These are phyloP conservation scores for Inga laurina DNA, from an alignment of 306 rosid species.

Conservation along the genomic window DNA sequence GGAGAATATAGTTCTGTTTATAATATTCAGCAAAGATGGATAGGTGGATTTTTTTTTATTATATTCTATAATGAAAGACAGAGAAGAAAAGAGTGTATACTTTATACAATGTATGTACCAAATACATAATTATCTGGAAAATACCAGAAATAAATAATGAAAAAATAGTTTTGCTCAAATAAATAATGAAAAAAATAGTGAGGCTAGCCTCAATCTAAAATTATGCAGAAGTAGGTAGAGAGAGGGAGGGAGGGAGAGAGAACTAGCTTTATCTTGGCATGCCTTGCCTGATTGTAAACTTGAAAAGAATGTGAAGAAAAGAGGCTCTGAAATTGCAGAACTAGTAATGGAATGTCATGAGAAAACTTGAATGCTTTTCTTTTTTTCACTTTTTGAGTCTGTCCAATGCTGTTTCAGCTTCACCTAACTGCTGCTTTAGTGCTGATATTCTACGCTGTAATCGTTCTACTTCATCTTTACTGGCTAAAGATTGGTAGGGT, in stretches of 20 bases:
- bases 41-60: background rate
- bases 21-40: background rate
- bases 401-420: conserved; percentile 55
- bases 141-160: background rate
- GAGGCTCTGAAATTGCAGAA: background rate
- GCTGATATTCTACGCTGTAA: conserved; percentile 49
- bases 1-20: background rate
- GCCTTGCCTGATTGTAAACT: conserved; percentile 4
- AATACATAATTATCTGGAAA: background rate
- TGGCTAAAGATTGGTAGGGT: conserved; percentile 43
- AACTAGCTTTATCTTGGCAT: background rate
- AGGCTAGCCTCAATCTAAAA: background rate
- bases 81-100: background rate
- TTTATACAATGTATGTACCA: background rate
- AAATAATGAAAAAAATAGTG: background rate
- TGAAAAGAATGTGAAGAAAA: conserved; percentile 15
- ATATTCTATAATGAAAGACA: background rate
- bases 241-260: background rate
- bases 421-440: conserved; percentile 49
- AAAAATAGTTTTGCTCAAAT: background rate
- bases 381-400: conserved; percentile 41
- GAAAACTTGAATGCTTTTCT: conserved; percentile 29
- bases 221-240: background rate
- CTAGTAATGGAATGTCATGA: conserved; percentile 3
- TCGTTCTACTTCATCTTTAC: conserved; percentile 43